Conservation (phyloP, 106 monocot genomes). For the Acanthochlamys bracteata region DNA sequence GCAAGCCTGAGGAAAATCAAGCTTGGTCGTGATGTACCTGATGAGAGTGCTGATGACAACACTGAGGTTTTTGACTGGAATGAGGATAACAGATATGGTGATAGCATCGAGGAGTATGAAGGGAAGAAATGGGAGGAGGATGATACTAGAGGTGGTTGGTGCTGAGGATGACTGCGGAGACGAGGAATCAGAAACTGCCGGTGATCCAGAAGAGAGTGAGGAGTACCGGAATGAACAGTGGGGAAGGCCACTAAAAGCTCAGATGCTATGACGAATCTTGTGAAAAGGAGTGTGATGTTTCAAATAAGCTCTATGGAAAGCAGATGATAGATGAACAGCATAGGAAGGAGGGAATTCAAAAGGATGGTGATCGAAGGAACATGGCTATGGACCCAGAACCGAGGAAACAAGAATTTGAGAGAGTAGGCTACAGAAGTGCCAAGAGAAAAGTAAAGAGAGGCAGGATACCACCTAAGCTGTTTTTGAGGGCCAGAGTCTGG, state of each 20-base stretch:
- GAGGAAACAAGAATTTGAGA: constrained; percentile 1
- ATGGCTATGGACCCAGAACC: constrained; percentile 5
- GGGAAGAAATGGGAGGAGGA: constrained; percentile 21
- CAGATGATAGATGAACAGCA: constrained; percentile 30
- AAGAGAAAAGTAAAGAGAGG: constrained; percentile 27
- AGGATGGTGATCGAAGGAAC: constrained; percentile 1
- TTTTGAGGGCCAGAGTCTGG: constrained; percentile 72
- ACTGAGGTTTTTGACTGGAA: constrained; percentile 30
- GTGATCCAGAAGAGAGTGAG: constrained; percentile 42
- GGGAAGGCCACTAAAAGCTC: constrained; percentile 61
- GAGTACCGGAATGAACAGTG: constrained; percentile 84
- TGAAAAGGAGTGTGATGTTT: constrained; percentile 62
- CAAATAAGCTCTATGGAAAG: constrained; percentile 21
- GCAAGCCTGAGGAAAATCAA: constrained; percentile 92
- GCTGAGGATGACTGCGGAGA: constrained; percentile 28
- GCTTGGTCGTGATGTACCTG: constrained; percentile 82
- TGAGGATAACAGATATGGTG: constrained; percentile 49
- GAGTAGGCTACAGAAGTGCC: constrained; percentile 2
- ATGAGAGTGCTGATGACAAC: constrained; percentile 40
- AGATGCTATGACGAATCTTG: constrained; percentile 69
- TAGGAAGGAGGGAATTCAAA: constrained; percentile 10
- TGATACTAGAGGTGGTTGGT: constrained; percentile 17
- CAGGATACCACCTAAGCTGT: constrained; percentile 50
- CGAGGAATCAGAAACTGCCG: constrained; percentile 18
- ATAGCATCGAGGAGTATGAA: constrained; percentile 13